Evolutionary conservation across 139 green algal species (phyloP), one percentile per base, ranked within the genome.

Genomic region (Micractinium sp.): DNA sequence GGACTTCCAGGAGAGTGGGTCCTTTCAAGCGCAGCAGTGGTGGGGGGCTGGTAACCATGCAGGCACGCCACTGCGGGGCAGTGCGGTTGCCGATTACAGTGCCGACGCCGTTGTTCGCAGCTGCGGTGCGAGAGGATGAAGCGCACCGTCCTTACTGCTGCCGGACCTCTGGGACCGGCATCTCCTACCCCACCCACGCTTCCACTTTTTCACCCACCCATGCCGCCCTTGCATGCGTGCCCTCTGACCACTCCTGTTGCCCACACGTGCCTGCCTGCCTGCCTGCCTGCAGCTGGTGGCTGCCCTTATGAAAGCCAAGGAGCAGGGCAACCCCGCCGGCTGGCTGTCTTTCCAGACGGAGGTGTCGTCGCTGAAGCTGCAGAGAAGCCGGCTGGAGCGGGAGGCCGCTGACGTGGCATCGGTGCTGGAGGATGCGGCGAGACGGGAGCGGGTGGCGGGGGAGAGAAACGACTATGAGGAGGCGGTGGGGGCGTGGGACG

Each of bases 321-420:
- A 95, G 83, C 56, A 31, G n/a, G 29, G 36, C 27, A 89, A 95
- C 74, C 79, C 90, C 16, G 27, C 67, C 22, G 91, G 90, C 16
- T 97, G 95, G 95, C 90, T 89, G 41, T 75, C 81, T 0, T 96
- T 96, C 81, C 95, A 97, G 87, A 86, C 93, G 16, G 53, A 67
- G 16, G 87, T 96, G 14, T 69, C 87, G 39, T 63, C 87, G 2
- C 89, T 96, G 9, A 96, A 96, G 91, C 88, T 97, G 79, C 92
- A 94, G 88, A 89, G 95, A 33, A 93, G 79, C 25, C 93, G 93
- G 16, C 18, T 94, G 20, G 69, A 91, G 80, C 66, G 90, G 63
- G 16, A 97, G 66, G 41, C 61, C 27, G 90, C 91, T 36, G 90
- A 93, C n/a, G 36, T 89, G 66, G 88, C 92, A 47, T 90, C 92